These are phyloP conservation scores for Trichosporon asahii DNA, from an alignment of 1,284 basidiomycete genomes.

Conservation along the genomic window DNA sequence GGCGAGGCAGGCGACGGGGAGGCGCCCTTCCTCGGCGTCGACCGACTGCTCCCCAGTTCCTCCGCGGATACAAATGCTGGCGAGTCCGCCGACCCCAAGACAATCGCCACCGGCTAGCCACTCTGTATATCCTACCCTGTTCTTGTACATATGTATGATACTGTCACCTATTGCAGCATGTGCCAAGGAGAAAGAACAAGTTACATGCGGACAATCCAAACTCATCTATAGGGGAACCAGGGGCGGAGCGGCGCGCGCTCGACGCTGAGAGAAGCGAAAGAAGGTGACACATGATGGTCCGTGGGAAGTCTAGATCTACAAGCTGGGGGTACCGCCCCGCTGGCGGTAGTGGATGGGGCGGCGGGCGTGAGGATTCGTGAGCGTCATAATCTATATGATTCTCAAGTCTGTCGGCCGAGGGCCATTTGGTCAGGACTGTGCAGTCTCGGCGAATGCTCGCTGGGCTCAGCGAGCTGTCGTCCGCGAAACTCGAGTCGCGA, in stretches of 20 bases:
- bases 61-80: background rate
- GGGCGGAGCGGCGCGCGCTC: too few species aligned
- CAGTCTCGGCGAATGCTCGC: too few species aligned
- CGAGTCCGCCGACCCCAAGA: background rate
- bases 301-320: background rate
- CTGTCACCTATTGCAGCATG: background rate
- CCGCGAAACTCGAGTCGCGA: too few species aligned
- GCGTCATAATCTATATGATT: background rate
- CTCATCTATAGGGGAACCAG: background rate
- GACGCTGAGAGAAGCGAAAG: background rate
- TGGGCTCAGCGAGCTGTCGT: too few species aligned
- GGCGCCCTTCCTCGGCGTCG: conserved; percentile 18
- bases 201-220: background rate
- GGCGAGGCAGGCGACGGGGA: conserved; percentile 16
- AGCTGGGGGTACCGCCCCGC: background rate
- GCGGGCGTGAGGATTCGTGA: background rate
- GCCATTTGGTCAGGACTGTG: too few species aligned
- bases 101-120: background rate
- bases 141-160: conserved; percentile 1
- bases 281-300: background rate
- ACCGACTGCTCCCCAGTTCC: conserved; percentile 8
- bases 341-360: too few species aligned
- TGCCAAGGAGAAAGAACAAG: background rate
- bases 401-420: too few species aligned
- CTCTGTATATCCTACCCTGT: background rate